These are phyloP conservation scores for Meyerozyma elateridarum DNA, from an alignment of 1,139 yeast genomes.

Conservation along the genomic window DNA sequence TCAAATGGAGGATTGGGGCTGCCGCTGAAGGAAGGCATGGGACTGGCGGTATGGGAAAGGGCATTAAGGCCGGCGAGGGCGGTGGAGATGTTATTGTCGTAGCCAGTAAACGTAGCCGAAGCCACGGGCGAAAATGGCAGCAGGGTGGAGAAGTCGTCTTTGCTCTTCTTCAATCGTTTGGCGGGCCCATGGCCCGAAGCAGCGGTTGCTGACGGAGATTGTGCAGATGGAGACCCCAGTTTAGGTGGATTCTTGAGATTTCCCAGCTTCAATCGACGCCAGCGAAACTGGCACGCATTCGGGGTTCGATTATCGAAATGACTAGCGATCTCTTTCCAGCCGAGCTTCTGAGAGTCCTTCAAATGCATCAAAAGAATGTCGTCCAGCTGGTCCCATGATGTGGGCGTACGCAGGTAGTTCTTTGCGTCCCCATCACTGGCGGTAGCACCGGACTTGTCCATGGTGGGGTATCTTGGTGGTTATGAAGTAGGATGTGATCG, in stretches of 20 bases:
- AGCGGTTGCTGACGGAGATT: constrained; percentile 8
- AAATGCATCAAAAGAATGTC: constrained; percentile 63
- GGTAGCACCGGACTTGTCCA: constrained; percentile 1
- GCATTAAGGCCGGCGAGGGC: constrained; percentile 48
- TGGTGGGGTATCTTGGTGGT: not conserved
- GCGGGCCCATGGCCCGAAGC: constrained; percentile 17
- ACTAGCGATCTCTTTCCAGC: constrained; percentile 74
- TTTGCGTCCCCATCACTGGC: not conserved
- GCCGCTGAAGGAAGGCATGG: constrained; percentile 13
- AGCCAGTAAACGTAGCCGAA: constrained; percentile 38
- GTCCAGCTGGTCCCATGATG: constrained; percentile 75
- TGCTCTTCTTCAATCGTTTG: constrained; percentile 9
- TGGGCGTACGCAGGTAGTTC: constrained; percentile 44
- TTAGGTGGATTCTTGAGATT: constrained; percentile 55
- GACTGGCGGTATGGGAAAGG: constrained; percentile 31
- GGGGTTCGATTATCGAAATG: constrained; percentile 64
- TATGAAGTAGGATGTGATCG: not conserved
- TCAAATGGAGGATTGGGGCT: constrained; percentile 4
- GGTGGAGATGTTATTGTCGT: constrained; percentile 38
- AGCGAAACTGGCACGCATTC: constrained; percentile 45
- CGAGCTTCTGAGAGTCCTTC: constrained; percentile 66
- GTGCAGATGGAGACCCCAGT: constrained; percentile 20
- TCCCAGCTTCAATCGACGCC: constrained; percentile 52
- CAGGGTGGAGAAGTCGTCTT: constrained; percentile 4
- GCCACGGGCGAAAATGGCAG: constrained; percentile 30